Base-by-base conservation (phyloP, 352 stramenopile species). In the Vaucheria bursata region DNA sequence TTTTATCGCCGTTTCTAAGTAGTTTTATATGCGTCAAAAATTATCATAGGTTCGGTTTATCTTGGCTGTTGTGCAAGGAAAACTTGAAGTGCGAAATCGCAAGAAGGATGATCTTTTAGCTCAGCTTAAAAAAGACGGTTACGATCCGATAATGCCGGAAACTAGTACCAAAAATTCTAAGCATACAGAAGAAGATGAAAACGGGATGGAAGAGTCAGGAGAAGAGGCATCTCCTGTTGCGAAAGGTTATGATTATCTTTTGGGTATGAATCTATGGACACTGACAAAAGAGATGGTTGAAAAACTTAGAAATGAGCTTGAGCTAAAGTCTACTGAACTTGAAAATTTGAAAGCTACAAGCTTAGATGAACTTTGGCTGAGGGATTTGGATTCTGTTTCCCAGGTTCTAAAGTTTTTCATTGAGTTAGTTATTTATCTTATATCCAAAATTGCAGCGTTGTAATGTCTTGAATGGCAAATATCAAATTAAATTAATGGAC, bases 251-350 rank as follows among this genome's bases (percentile, higher is more conserved):
- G 95, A 98, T 81, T 99, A 99, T 83, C 87, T 99, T 66, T 89
- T 99, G 34, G 95, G 92, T 72, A 98, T 97, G 88, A 97, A 97
- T 77, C 89, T 99, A 73, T 96, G 97, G 92, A 96, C 88, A 79
- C 93, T 99, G 66, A 99, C 95, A 1, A 91, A 93, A 69, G 95
- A 99, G 85, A 91, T 95, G 76, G 89, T 92, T 1, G 88, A 96
- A 50, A 88, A 94, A 45, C 86, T 99, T 50, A 87, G 93, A 75
- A 88, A 85, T 45, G 88, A 98, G 82, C 90, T 95, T 68, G 87
- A 90, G 73, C 87, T 86, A 36, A 97, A 97, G 87, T 87, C 89
- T 32, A 73, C 85, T 4, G 91, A 92, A 74, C 87, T 98, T n/a
- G 85, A 90, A 45, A 85, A 88, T 71, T 87, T 99, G 71, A 29